These are phyloP conservation scores for Raphanus raphanistrum DNA, from an alignment of 345 rosid species.

Conservation along the genomic window DNA sequence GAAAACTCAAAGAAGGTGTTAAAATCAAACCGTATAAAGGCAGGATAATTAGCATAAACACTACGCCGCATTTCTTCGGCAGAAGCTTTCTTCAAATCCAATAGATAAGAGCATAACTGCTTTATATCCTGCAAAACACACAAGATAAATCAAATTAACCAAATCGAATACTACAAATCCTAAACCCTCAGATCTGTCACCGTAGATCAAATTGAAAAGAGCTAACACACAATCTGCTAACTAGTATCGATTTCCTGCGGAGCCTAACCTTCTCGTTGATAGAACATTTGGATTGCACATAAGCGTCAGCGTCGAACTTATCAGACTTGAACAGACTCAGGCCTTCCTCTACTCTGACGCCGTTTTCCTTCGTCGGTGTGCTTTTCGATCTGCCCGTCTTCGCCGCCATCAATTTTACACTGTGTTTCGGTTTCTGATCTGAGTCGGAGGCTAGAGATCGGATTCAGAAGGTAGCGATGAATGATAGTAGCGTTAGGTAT, in stretches of 20 bases:
- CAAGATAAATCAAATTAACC: background rate
- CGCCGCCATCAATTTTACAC: slow-evolving; percentile 75
- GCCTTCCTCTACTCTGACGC: slow-evolving; percentile 77
- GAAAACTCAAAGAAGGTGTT: background rate
- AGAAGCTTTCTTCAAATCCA: slow-evolving; percentile 95
- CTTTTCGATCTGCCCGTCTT: slow-evolving; percentile 66
- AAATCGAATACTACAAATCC: background rate
- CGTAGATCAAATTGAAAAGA: too few relatives aligned
- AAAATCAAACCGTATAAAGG: slow-evolving; percentile 71
- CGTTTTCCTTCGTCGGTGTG: slow-evolving; percentile 71
- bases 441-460: slow-evolving; percentile 4
- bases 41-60: slow-evolving; percentile 95
- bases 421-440: slow-evolving; percentile 26
- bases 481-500: slow-evolving; percentile 29
- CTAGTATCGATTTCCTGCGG: too few relatives aligned
- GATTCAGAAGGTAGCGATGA: slow-evolving; percentile 6
- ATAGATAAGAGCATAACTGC: slow-evolving; percentile 70
- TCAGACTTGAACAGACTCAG: slow-evolving; percentile 85
- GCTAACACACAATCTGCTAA: too few relatives aligned
- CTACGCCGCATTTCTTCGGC: slow-evolving; percentile 99
- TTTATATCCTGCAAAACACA: slow-evolving; percentile 70
- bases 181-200: background rate
- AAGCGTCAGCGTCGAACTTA: slow-evolving; percentile 85
- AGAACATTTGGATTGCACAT: slow-evolving; percentile 90
- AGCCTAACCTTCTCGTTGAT: slow-evolving; percentile 85